Percentiles rank a stretch among this genome's conserved stretches.
phyloP scores from a whole-genome alignment of 495 filamentous ascomycete species.

The Clavariopsis aquatica region DNA sequence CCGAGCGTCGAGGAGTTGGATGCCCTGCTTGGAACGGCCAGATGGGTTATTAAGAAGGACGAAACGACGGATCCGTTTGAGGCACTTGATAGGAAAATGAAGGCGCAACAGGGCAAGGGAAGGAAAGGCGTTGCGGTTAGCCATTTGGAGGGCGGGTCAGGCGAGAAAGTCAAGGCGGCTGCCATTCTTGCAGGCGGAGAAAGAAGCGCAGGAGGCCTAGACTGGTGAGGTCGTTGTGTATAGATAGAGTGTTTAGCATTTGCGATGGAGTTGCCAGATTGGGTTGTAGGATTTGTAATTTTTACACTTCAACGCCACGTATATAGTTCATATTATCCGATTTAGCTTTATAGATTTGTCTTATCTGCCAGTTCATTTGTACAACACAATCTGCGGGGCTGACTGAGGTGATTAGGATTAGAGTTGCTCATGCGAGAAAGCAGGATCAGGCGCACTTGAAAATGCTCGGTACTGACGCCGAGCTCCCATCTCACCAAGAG shows the following conservation, averaged over 20 bases:
- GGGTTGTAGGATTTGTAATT: not conserved
- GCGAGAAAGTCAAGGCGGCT: conserved; percentile 50
- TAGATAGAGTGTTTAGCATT: not conserved
- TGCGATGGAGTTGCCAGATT: not conserved
- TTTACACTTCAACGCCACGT: not conserved
- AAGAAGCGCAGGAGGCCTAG: conserved; percentile 57
- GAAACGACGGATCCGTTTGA: conserved; percentile 66
- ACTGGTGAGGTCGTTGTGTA: conserved; percentile 57
- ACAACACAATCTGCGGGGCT: not conserved
- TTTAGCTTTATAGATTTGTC: not conserved
- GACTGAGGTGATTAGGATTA: not conserved
- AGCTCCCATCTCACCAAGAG: not conserved
- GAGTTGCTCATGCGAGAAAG: too few species aligned
- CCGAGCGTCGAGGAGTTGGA: conserved; percentile 87
- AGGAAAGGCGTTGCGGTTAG: conserved; percentile 57
- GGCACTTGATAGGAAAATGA: conserved; percentile 67
- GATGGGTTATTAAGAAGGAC: conserved; percentile 79
- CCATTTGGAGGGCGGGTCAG: conserved; percentile 48
- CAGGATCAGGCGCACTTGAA: too few species aligned
- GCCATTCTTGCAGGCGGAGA: conserved; percentile 50
- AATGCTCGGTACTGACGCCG: not conserved
- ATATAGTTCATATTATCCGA: not conserved
- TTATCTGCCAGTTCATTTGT: not conserved
- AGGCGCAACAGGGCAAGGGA: conserved; percentile 55
- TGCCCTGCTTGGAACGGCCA: conserved; percentile 73